Evolutionary conservation across 441 rosid species (phyloP).

Genomic region (Adansonia grandidieri): DNA sequence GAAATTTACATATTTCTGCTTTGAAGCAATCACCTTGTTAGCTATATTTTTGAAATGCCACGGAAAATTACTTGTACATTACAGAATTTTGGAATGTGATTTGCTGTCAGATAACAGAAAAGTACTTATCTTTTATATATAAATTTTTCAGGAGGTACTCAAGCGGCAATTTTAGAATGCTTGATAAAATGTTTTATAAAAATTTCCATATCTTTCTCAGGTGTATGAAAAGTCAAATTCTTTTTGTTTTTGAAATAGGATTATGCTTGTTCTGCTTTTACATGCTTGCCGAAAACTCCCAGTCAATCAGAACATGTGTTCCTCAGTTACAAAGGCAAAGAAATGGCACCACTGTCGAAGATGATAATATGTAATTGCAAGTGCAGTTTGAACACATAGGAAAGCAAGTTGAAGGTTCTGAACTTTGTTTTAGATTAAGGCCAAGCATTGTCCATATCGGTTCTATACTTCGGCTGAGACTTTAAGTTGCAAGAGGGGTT

Average conservation of each 20-base stretch:
- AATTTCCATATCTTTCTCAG: background rate
- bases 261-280: slow-evolving; percentile 75
- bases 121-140: background rate
- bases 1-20: background rate
- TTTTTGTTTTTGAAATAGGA: slow-evolving; percentile 45
- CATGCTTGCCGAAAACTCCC: slow-evolving; percentile 59
- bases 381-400: background rate
- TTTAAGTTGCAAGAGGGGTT: background rate
- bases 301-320: slow-evolving; percentile 39
- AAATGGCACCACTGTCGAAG: slow-evolving; percentile 37
- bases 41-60: background rate
- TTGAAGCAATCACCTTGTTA: background rate
- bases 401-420: slow-evolving; percentile 17
- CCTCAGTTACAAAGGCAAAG: slow-evolving; percentile 43
- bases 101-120: background rate
- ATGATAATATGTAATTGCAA: slow-evolving; percentile 31
- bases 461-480: background rate
- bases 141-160: background rate
- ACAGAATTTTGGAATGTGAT: background rate
- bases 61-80: background rate
- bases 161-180: background rate
- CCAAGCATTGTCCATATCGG: slow-evolving; percentile 1
- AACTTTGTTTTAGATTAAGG: slow-evolving; percentile 4
- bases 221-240: too few species aligned
- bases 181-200: background rate